Conservation (phyloP, 306 rosid species). For the Lathyrus aphaca region DNA sequence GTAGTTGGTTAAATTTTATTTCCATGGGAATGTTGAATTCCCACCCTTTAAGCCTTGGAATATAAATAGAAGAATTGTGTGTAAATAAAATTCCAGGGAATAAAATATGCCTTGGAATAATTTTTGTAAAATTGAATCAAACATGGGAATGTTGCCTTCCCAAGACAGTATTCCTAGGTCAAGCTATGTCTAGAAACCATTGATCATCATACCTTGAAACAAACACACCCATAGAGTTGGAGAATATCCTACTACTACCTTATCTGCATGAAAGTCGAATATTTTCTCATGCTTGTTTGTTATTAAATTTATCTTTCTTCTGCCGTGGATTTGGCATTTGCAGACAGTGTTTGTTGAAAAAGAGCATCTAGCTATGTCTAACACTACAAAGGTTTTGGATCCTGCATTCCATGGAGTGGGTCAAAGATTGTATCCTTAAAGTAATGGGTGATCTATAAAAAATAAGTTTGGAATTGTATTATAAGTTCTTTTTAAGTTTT, state of each 20-base stretch:
- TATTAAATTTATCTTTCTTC: slow-evolving; percentile 37
- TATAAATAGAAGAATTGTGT: no score
- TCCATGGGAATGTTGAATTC: no score
- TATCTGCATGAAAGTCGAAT: slow-evolving; percentile 8
- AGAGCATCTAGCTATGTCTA: slow-evolving; percentile 66
- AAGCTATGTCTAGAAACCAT: no score
- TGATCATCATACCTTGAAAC: no score
- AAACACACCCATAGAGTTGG: slow-evolving; percentile 20
- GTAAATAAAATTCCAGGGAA: no score
- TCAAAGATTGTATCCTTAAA: slow-evolving; percentile 88
- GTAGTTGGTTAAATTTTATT: no score
- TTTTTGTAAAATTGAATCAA: no score
- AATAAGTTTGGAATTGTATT: slow-evolving; percentile 23
- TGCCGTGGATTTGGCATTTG: slow-evolving; percentile 53
- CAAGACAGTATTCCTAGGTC: no score
- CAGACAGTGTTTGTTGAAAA: slow-evolving; percentile 42
- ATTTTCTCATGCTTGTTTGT: slow-evolving; percentile 21
- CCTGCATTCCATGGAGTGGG: slow-evolving; percentile 97
- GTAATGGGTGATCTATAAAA: slow-evolving; percentile 39
- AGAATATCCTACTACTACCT: slow-evolving; percentile 30
- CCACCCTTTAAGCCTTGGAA: no score
- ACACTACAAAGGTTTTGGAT: slow-evolving; percentile 77
- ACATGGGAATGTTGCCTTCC: no score
- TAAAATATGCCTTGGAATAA: no score
- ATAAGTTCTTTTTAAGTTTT: slow-evolving; percentile 10